Percentiles rank a stretch among this genome's conserved stretches.
These are phyloP conservation scores for Trichophyton verrucosum DNA, from an alignment of 2,329 filamentous ascomycete species.

Conservation along the genomic window DNA sequence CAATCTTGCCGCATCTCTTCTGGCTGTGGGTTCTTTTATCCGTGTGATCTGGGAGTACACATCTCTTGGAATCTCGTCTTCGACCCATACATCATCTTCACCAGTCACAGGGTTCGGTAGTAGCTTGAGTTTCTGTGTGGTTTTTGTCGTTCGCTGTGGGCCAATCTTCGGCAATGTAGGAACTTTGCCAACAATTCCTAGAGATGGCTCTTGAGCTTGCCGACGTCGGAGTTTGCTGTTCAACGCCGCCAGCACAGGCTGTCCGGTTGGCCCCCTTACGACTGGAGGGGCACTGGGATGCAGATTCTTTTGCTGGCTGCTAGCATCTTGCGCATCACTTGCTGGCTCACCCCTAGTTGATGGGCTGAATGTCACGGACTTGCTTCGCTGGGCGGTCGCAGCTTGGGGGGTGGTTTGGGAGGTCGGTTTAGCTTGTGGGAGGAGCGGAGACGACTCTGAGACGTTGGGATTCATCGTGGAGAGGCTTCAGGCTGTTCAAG, in stretches of 20 bases:
- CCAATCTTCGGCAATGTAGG: conserved; percentile 58
- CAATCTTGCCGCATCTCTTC: conserved; percentile 78
- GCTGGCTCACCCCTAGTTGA: conserved; percentile 35
- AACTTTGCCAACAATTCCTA: conserved; percentile 21
- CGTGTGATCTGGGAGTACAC: conserved; percentile 96
- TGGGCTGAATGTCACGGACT: conserved; percentile 39
- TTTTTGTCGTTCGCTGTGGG: conserved; percentile 88
- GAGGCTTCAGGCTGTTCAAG: background rate
- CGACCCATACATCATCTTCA: conserved; percentile 56
- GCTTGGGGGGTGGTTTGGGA: conserved; percentile 27
- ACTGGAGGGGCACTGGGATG: conserved; percentile 28
- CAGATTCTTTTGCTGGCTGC: conserved; percentile 31
- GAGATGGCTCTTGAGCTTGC: conserved; percentile 58
- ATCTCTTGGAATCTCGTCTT: conserved; percentile 86
- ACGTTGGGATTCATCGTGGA: conserved; percentile 4
- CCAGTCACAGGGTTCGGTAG: conserved; percentile 77
- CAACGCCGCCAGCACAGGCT: conserved; percentile 60
- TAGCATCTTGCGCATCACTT: conserved; percentile 29
- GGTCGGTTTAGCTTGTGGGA: conserved; percentile 5
- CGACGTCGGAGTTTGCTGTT: conserved; percentile 79
- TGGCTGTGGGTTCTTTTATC: conserved; percentile 90
- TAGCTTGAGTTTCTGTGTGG: conserved; percentile 93
- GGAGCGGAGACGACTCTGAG: conserved; percentile 10
- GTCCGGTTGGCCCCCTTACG: conserved; percentile 22
- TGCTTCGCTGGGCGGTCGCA: conserved; percentile 23